Evolutionary conservation across 192 early-diverging fungal species (phyloP).

Genomic region (Linnemannia schmuckeri): DNA sequence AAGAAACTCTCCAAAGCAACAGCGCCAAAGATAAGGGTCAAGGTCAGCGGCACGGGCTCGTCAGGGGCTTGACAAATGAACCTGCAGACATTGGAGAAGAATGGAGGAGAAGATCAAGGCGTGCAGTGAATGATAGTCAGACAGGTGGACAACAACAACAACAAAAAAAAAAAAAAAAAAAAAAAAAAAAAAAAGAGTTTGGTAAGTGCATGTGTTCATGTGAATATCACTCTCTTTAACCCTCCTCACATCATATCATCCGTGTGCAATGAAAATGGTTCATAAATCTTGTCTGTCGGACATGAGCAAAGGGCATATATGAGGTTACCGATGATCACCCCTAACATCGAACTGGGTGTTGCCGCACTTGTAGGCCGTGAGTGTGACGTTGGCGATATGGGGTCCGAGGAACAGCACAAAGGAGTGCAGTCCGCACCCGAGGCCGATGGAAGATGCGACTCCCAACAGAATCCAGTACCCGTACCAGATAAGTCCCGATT

Average conservation of each 20-base stretch:
- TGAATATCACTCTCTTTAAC: not conserved
- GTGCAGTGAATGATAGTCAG: not conserved
- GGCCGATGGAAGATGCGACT: slow-evolving; percentile 89
- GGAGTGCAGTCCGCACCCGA: slow-evolving; percentile 95
- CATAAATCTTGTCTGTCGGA: not conserved
- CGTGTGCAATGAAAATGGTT: not conserved
- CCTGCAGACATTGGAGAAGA: slow-evolving; percentile 26
- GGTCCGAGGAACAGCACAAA: slow-evolving; percentile 96
- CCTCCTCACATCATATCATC: not conserved
- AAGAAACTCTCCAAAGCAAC: slow-evolving; percentile 86
- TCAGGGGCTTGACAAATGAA: slow-evolving; percentile 52
- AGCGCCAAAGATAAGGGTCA: slow-evolving; percentile 76
- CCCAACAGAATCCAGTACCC: slow-evolving; percentile 92
- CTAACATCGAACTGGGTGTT: slow-evolving; percentile 78
- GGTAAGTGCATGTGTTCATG: not conserved
- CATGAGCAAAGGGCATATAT: not conserved
- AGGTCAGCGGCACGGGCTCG: slow-evolving; percentile 53
- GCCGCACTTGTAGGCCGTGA: slow-evolving; percentile 87
- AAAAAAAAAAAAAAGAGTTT: slow-evolving; percentile 10
- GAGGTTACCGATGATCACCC: slow-evolving; percentile 71
- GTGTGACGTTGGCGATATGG: slow-evolving; percentile 90
- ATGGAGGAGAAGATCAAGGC: slow-evolving; percentile 20
- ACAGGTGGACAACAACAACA: not conserved
- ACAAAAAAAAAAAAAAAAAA: not conserved
- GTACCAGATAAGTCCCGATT: slow-evolving; percentile 83